Evolutionary conservation across 2,329 filamentous ascomycete species (phyloP).

Genomic region (Canariomyces notabilis): DNA sequence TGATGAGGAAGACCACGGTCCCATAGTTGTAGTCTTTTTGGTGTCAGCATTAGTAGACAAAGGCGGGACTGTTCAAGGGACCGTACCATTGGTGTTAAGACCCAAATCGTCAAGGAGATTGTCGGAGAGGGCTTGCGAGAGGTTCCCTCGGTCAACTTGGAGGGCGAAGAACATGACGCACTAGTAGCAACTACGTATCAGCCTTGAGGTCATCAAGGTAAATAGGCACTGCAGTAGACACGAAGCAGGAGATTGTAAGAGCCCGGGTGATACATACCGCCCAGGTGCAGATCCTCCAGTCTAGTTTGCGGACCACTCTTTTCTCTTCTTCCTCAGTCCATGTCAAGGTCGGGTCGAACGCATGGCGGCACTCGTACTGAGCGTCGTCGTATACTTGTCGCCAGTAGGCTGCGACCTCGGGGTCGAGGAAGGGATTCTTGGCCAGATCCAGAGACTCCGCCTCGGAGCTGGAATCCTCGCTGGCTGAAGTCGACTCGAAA

Average conservation of each 20-base stretch:
- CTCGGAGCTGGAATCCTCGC: slow-evolving; percentile 13
- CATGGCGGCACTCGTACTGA: slow-evolving; percentile 15
- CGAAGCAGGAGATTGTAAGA: too few species aligned
- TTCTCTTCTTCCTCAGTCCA: slow-evolving; percentile 23
- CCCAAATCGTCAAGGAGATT: slow-evolving; percentile 54
- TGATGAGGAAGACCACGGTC: slow-evolving; percentile 45
- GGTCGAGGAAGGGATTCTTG: slow-evolving; percentile 18
- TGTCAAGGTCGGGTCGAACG: slow-evolving; percentile 15
- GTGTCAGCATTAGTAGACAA: not conserved
- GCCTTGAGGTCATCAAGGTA: too few species aligned
- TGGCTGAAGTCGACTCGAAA: slow-evolving; percentile 5
- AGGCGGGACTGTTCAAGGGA: not conserved
- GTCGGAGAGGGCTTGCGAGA: slow-evolving; percentile 54
- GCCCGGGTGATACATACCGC: slow-evolving; percentile 31
- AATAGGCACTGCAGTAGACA: too few species aligned
- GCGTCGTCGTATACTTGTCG: slow-evolving; percentile 17
- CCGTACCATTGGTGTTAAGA: slow-evolving; percentile 38
- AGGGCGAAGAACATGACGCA: slow-evolving; percentile 59
- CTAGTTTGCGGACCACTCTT: slow-evolving; percentile 42
- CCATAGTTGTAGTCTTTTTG: slow-evolving; percentile 43
- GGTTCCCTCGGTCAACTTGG: slow-evolving; percentile 56
- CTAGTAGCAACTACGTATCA: slow-evolving; percentile 23
- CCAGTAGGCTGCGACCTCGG: slow-evolving; percentile 18
- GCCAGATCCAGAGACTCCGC: slow-evolving; percentile 5
- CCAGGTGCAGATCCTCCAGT: slow-evolving; percentile 38